Evolutionary conservation across 768 basidiomycete species (phyloP).

Genomic region (Russula sp.): DNA sequence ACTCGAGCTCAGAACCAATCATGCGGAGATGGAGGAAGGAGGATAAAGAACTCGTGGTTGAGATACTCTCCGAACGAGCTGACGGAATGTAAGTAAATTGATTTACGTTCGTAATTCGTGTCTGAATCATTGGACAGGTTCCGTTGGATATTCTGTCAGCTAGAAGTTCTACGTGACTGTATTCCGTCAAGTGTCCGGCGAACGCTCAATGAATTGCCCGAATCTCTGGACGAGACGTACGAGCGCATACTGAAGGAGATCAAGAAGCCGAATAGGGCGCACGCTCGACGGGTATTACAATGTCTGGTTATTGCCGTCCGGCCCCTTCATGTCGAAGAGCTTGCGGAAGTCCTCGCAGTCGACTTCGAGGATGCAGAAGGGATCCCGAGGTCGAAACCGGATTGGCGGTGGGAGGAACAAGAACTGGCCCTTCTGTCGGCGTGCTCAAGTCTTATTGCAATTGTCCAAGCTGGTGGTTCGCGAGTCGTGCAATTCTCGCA

Average conservation of each 20-base stretch:
- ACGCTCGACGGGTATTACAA: not conserved
- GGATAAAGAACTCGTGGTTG: not conserved
- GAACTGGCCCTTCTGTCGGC: not conserved
- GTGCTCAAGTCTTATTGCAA: not conserved
- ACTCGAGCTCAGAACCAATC: not conserved
- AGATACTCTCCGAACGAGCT: not conserved
- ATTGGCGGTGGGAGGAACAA: not conserved
- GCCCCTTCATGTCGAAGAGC: not conserved
- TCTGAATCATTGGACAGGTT: not conserved
- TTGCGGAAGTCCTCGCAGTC: not conserved
- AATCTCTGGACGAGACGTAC: not conserved
- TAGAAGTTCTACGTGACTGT: not conserved
- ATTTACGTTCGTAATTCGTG: not conserved
- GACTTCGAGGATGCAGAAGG: not conserved
- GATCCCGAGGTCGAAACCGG: not conserved
- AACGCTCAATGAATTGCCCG: not conserved
- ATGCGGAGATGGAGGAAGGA: not conserved
- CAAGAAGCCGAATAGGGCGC: not conserved
- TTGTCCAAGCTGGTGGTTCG: not conserved
- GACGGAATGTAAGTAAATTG: not conserved
- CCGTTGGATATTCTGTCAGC: not conserved
- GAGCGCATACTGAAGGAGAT: not conserved
- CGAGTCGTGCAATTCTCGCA: not conserved
- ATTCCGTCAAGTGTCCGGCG: not conserved
- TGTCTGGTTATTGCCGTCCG: not conserved